phyloP scores from a whole-genome alignment of 2,329 filamentous ascomycete species.

The Epichloe gansuensis region DNA sequence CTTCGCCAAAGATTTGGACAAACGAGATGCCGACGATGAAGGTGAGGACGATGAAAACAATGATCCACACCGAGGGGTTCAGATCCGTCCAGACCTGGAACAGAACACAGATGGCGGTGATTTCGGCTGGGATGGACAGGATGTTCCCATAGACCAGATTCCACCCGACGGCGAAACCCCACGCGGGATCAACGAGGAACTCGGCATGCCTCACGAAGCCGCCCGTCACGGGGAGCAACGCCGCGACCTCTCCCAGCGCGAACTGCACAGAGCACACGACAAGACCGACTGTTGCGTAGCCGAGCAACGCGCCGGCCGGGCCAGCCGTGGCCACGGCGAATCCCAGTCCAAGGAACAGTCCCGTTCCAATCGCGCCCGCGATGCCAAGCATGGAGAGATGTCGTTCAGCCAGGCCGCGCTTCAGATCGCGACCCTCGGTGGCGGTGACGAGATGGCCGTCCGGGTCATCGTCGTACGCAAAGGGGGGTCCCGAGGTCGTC shows the following conservation, averaged over 20 bases:
- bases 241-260: constrained; percentile 47
- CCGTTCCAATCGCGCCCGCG: constrained; percentile 47
- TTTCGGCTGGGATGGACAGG: constrained; percentile 44
- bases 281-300: constrained; percentile 42
- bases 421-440: constrained; percentile 36
- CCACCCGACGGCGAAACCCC: constrained; percentile 42
- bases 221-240: constrained; percentile 48
- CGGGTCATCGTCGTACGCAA: constrained; percentile 4
- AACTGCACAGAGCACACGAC: constrained; percentile 45
- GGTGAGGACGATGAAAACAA: constrained; percentile 35
- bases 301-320: constrained; percentile 33
- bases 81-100: constrained; percentile 52
- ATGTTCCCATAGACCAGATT: constrained; percentile 43
- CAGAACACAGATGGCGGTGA: constrained; percentile 48
- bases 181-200: constrained; percentile 48
- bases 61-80: constrained; percentile 37
- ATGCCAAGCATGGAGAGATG: constrained; percentile 52
- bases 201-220: constrained; percentile 48
- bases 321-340: constrained; percentile 37
- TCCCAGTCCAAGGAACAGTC: constrained; percentile 47
- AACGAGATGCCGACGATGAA: constrained; percentile 45
- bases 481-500: constrained; percentile 1
- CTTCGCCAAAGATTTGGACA: constrained; percentile 46
- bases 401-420: constrained; percentile 24
- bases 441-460: constrained; percentile 33